Conservation (phyloP, 1,139 yeast genomes). For the Taphrina communis region DNA sequence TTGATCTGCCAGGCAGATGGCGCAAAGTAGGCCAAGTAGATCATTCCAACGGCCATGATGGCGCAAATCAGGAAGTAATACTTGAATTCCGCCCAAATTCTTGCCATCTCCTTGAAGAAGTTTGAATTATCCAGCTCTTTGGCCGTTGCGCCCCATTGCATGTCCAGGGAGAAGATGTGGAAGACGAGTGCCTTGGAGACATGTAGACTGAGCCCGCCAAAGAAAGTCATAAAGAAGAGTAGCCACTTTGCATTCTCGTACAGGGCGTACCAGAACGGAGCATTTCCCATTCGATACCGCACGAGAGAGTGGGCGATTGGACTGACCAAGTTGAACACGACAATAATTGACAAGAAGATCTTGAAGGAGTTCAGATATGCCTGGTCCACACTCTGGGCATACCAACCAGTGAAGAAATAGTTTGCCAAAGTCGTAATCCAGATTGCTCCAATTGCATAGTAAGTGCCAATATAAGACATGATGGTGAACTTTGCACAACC, state of each 20-base stretch:
- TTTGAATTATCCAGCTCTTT: conserved; percentile 44
- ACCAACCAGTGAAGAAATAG: conserved; percentile 45
- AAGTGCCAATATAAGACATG: conserved; percentile 45
- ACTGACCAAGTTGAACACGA: conserved; percentile 44
- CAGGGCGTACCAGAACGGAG: conserved; percentile 38
- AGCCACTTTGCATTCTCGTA: conserved; percentile 25
- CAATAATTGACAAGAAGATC: conserved; percentile 41
- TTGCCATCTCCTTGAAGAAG: conserved; percentile 44
- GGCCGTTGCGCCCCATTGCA: conserved; percentile 46
- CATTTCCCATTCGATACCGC: conserved; percentile 41
- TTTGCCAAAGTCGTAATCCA: conserved; percentile 41
- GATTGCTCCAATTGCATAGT: conserved; percentile 44
- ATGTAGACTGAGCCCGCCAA: conserved; percentile 45
- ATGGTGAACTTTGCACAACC: conserved; percentile 45
- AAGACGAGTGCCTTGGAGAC: conserved; percentile 43
- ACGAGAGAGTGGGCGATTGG: conserved; percentile 44
- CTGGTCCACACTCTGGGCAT: conserved; percentile 42
- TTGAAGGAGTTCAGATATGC: conserved; percentile 44
- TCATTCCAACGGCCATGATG: conserved; percentile 17
- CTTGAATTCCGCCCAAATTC: conserved; percentile 39
- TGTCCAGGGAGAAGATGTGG: conserved; percentile 44
- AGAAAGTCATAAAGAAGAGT: conserved; percentile 42
- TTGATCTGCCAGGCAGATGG: conserved; percentile 34
- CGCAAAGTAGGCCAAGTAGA: conserved; percentile 20
- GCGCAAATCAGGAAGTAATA: conserved; percentile 12